phyloP scores from a whole-genome alignment of 1,139 yeast species.

The Zygoascus sp. region DNA sequence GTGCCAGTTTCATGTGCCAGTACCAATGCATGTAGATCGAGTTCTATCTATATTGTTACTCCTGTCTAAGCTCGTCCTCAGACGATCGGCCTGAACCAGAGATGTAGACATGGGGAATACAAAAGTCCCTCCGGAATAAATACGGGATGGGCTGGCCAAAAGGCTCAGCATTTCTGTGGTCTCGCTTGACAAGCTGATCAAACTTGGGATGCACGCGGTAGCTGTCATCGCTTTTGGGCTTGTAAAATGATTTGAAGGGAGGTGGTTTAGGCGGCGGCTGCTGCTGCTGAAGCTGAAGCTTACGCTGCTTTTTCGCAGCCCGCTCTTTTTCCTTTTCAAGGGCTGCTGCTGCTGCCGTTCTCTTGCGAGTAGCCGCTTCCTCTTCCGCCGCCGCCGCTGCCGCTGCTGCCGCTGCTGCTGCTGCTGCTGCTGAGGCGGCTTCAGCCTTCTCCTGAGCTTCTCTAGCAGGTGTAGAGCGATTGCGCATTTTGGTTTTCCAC shows the following conservation, averaged over 20 bases:
- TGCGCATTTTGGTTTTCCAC: conserved; percentile 32
- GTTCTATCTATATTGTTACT: too few species aligned
- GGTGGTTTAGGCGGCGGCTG: too few species aligned
- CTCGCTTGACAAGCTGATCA: conserved; percentile 21
- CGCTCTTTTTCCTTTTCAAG: background rate
- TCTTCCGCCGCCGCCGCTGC: background rate
- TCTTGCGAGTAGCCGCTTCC: background rate
- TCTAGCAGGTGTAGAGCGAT: background rate
- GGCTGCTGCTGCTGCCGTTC: background rate
- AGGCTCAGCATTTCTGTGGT: conserved; percentile 23
- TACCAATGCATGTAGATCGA: too few species aligned
- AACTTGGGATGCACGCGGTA: conserved; percentile 18
- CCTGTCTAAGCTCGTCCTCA: too few species aligned
- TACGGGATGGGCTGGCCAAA: conserved; percentile 26
- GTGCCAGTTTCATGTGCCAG: too few species aligned
- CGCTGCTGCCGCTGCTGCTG: background rate
- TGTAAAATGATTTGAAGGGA: conserved; percentile 5
- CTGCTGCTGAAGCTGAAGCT: too few species aligned
- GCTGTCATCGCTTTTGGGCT: background rate
- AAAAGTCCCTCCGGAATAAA: conserved; percentile 62
- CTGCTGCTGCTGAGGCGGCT: conserved; percentile 4
- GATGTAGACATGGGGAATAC: too few species aligned
- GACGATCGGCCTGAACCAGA: too few species aligned
- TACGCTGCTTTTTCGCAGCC: conserved; percentile 4
- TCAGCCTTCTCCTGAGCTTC: background rate